Evolutionary conservation across 805 yeast species (phyloP).

Genomic region (Metschnikowia reukaufii): DNA sequence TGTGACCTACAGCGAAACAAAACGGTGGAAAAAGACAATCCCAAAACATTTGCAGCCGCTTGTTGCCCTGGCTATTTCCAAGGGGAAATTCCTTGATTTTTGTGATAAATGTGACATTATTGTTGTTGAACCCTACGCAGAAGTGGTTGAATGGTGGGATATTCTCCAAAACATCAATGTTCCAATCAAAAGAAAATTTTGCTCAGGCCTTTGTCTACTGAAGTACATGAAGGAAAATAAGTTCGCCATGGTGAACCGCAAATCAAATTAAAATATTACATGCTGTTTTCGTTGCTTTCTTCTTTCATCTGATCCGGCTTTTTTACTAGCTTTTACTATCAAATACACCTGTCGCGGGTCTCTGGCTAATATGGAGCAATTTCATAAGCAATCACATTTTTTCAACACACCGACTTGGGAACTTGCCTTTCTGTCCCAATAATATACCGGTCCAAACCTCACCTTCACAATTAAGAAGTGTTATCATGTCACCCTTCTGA

Average conservation of each 20-base stretch:
- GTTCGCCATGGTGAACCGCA: neutral
- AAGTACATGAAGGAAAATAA: conserved; percentile 21
- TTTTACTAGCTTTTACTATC: too few relatives aligned
- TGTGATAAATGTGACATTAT: conserved; percentile 52
- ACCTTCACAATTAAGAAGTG: conserved; percentile 30
- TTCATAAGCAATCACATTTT: neutral
- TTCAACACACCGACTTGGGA: conserved; percentile 36
- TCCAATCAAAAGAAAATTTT: conserved; percentile 57
- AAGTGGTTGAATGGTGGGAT: conserved; percentile 69
- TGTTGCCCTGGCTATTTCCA: conserved; percentile 53
- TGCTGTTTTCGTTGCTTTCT: neutral
- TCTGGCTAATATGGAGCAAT: neutral
- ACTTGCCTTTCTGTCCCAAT: conserved; percentile 29
- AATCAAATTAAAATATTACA: neutral
- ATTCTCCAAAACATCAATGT: conserved; percentile 47
- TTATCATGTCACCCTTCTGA: conserved; percentile 43
- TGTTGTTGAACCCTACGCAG: conserved; percentile 58
- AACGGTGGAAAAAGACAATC: conserved; percentile 50
- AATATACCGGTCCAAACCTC: conserved; percentile 41
- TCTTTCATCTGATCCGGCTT: too few relatives aligned
- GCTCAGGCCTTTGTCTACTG: conserved; percentile 49
- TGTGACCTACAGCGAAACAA: conserved; percentile 54
- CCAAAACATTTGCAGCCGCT: conserved; percentile 46
- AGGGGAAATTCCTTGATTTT: conserved; percentile 49
- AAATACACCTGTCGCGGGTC: too few relatives aligned